A percentile compares a stretch with the other conserved stretches of the same genome.
phyloP scores from a whole-genome alignment of 257 asterid species.

The Solanum piurae region DNA sequence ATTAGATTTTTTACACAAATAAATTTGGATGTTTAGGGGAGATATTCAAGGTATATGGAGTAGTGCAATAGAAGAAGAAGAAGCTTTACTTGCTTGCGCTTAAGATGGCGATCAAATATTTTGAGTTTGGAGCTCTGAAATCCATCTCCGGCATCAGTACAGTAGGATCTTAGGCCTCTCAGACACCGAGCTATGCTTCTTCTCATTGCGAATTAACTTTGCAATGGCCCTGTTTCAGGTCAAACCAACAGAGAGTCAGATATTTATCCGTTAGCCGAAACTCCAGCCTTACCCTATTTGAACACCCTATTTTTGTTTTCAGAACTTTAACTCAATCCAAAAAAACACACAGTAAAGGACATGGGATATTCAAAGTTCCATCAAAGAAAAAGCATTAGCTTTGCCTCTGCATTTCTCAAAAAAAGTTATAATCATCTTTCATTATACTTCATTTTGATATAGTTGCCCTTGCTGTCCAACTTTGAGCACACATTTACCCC shows the following conservation, averaged over 20 bases:
- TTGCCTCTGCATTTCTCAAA: background rate
- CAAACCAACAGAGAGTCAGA: background rate
- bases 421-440: background rate
- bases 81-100: constrained; percentile 61
- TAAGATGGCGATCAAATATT: constrained; percentile 84
- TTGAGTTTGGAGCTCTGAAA: constrained; percentile 47
- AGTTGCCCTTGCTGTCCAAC: background rate
- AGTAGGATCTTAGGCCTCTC: constrained; percentile 33
- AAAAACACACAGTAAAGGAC: background rate
- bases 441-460: background rate
- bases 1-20: background rate
- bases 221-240: background rate
- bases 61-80: background rate
- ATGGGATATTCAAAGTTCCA: background rate
- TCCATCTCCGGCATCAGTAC: constrained; percentile 24
- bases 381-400: background rate
- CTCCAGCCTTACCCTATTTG: background rate
- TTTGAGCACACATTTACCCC: background rate
- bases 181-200: constrained; percentile 14
- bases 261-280: background rate
- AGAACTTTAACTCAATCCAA: background rate
- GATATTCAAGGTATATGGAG: background rate
- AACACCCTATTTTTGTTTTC: background rate
- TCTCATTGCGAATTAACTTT: background rate
- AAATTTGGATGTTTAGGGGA: background rate